phyloP scores from a whole-genome alignment of 2,329 filamentous ascomycete genomes.

The Fusarium albosuccineum region DNA sequence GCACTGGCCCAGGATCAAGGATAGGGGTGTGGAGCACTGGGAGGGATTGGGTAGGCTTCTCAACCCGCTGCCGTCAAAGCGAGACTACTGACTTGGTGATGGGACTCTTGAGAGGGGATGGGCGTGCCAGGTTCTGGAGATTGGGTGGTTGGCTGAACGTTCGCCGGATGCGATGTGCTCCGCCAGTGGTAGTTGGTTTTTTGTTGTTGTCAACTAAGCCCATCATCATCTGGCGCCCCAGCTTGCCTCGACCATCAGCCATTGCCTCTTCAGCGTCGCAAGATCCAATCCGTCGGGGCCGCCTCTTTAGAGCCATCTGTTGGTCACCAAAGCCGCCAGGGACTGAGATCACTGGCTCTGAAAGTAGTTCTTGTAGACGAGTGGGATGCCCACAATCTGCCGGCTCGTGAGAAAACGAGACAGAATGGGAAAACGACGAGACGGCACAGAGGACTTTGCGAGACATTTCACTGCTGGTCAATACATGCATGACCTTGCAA shows the following conservation, averaged over 20 bases:
- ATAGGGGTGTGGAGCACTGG: constrained; percentile 12
- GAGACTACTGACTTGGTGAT: constrained; percentile 27
- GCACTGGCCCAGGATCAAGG: neutral
- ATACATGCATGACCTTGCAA: neutral
- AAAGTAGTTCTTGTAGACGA: constrained; percentile 17
- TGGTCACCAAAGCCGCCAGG: constrained; percentile 3
- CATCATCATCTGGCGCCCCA: constrained; percentile 20
- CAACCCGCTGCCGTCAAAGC: constrained; percentile 37
- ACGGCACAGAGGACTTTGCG: constrained; percentile 10
- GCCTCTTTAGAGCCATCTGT: constrained; percentile 9
- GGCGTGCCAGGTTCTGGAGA: constrained; percentile 16
- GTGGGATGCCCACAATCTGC: constrained; percentile 10
- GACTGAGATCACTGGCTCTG: constrained; percentile 4
- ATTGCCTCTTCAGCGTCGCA: constrained; percentile 1
- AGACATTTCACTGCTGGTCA: constrained; percentile 20
- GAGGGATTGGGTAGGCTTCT: constrained; percentile 31
- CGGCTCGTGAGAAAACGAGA: constrained; percentile 3
- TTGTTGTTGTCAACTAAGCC: neutral
- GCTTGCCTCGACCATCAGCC: constrained; percentile 3
- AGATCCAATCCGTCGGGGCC: constrained; percentile 15
- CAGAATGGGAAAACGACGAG: constrained; percentile 13
- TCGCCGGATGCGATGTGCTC: constrained; percentile 42
- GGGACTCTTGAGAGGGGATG: constrained; percentile 21
- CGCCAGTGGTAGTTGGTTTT: neutral
- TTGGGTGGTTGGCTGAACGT: constrained; percentile 34